Conservation (phyloP, 176 grass and related monocot genomes). For the Juncus inflexus region DNA sequence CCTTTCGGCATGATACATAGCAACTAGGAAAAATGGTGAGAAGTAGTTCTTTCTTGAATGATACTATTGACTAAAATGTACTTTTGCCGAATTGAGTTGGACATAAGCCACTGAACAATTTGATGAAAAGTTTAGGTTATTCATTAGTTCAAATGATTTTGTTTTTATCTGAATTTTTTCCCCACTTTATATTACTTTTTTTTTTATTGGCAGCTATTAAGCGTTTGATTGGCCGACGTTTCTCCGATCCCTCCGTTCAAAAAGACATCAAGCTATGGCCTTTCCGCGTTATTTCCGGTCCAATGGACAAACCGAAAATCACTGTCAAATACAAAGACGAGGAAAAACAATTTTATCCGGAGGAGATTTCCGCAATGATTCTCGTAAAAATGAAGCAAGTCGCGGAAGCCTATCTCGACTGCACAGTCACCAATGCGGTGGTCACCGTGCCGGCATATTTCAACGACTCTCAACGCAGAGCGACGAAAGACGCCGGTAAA, state of each 20-base stretch:
- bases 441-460: background rate
- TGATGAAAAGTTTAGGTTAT: too few species aligned
- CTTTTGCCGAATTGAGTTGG: too few species aligned
- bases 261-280: slow-evolving; percentile 14
- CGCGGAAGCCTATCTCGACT: slow-evolving; percentile 11
- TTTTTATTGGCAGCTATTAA: slow-evolving; percentile 17
- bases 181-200: background rate
- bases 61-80: too few species aligned
- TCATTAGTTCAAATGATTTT: too few species aligned
- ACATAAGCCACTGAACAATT: too few species aligned
- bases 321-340: slow-evolving; percentile 7
- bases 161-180: too few species aligned
- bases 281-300: slow-evolving; percentile 3
- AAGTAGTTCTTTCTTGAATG: too few species aligned
- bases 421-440: slow-evolving; percentile 18
- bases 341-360: slow-evolving; percentile 9
- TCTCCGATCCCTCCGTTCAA: slow-evolving; percentile 7
- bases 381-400: slow-evolving; percentile 19
- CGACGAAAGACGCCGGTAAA: slow-evolving; percentile 16
- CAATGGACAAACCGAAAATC: slow-evolving; percentile 8
- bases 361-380: slow-evolving; percentile 21
- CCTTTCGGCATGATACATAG: too few species aligned
- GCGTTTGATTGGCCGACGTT: slow-evolving; percentile 14
- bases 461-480: background rate
- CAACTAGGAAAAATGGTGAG: too few species aligned